Percentiles rank a stretch among this genome's conserved stretches.
Conservation (phyloP, 2,329 filamentous ascomycete species). For the Davidsoniella virescens region DNA sequence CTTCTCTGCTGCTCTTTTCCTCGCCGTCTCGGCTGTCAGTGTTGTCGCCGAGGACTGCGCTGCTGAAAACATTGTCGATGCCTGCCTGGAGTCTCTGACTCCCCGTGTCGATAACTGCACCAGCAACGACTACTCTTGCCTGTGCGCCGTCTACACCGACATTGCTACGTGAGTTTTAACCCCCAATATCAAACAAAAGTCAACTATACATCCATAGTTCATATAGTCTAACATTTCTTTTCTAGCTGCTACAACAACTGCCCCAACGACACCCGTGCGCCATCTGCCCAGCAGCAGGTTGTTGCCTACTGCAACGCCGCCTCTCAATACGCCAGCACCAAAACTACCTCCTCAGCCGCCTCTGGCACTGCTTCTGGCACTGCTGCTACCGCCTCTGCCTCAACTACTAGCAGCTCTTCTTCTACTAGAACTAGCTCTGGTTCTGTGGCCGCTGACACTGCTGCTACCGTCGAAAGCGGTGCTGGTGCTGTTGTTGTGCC, state of each 20-base stretch:
- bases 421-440: conserved; percentile 14
- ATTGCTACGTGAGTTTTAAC: conserved; percentile 28
- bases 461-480: conserved; percentile 19
- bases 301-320: conserved; percentile 30
- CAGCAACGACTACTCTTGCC: conserved; percentile 29
- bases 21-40: conserved; percentile 20
- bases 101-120: conserved; percentile 25
- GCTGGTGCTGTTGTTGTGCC: conserved; percentile 21
- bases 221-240: not conserved
- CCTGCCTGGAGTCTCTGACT: conserved; percentile 27
- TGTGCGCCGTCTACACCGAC: conserved; percentile 28
- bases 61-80: conserved; percentile 31
- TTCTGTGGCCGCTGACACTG: conserved; percentile 14
- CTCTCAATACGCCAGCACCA: conserved; percentile 25
- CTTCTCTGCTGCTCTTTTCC: conserved; percentile 24
- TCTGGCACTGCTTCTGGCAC: conserved; percentile 14
- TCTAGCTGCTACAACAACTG: conserved; percentile 41
- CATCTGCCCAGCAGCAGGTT: conserved; percentile 23
- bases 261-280: conserved; percentile 29
- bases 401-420: conserved; percentile 14
- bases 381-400: conserved; percentile 14
- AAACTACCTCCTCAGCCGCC: conserved; percentile 17
- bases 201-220: not conserved
- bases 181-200: not conserved
- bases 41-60: conserved; percentile 22